Conservation (phyloP, 2,329 filamentous ascomycete genomes). For the Microcera coccophila region DNA sequence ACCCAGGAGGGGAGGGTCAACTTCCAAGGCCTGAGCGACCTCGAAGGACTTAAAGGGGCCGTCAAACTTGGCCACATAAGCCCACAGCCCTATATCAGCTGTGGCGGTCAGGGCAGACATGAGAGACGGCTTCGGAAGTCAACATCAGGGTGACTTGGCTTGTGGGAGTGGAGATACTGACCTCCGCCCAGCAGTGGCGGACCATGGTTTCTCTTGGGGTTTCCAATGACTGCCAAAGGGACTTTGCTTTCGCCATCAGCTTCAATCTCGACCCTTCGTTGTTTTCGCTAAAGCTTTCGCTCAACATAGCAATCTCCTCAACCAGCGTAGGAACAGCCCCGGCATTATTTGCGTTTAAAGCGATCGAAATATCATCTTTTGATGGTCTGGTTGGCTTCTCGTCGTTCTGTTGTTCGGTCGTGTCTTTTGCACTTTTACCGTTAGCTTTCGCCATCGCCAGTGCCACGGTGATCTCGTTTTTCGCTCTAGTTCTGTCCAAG, state of each 20-base stretch:
- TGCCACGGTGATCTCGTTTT: no score
- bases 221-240: constrained; percentile 35
- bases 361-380: constrained; percentile 14
- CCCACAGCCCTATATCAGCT: constrained; percentile 36
- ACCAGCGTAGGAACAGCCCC: constrained; percentile 12
- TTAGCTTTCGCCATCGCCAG: no score
- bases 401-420: no score
- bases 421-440: no score
- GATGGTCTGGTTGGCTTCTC: no score
- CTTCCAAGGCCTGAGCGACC: constrained; percentile 26
- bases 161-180: constrained; percentile 5
- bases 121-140: constrained; percentile 17
- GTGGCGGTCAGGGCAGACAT: constrained; percentile 29
- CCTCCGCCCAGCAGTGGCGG: constrained; percentile 44
- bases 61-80: constrained; percentile 28
- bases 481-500: no score
- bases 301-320: constrained; percentile 8
- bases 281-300: constrained; percentile 1
- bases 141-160: background rate
- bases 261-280: constrained; percentile 23
- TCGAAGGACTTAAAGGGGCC: constrained; percentile 31
- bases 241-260: constrained; percentile 34
- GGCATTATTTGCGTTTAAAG: constrained; percentile 10
- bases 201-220: constrained; percentile 48
- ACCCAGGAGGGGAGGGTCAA: constrained; percentile 17